Base-by-base conservation (phyloP, 2,329 filamentous ascomycete genomes). In the Chaetomium sp. region DNA sequence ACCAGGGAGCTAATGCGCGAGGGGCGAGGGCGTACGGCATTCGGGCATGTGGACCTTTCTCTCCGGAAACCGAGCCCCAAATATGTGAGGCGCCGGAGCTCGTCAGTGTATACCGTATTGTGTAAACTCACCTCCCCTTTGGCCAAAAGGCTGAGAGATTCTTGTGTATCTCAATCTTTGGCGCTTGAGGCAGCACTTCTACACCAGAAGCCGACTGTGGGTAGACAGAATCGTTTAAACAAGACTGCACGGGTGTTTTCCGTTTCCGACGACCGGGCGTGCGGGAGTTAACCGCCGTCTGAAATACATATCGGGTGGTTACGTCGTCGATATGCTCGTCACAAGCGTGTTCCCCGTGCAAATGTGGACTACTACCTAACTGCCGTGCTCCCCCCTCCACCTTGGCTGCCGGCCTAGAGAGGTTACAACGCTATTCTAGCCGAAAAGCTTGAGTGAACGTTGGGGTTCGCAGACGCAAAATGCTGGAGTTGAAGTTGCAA, bases 391-490 rank as follows among this genome's bases (percentile, higher is more conserved):
- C 35, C 35, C 35, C 35, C 35, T 19, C 16, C 38, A 19, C n/a
- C 45, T 16, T 7, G 16, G 38, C 38, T 47, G 45, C 45, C 10
- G 23, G 2, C 12, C 7, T 47, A 5, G 38, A 13, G 42, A 27
- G 29, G 42, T 58, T 58, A 8, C 57, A 58, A 21, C 57, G 42
- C 57, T 58, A 58, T 27, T 27, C 45, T 58, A 49, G 29, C 57
- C 57, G 42, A 58, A 58, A 58, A 58, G 57, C 57, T 58, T 58
- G 57, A 58, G 31, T 33, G 19, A 45, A 58, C 57, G 57, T 58
- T 58, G 25, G 21, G 42, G 42, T 12, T 10, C 29, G n/a, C 4
- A 27, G 2, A 6, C 27, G 25, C 38, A 4, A 9, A 13, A 19
- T 31, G 38, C 56, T 19, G 38, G 8, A 4, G 29, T 35, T 35